Percentiles rank a stretch among this genome's conserved stretches.
phyloP scores from a whole-genome alignment of 1,139 yeast species.

The Tardiomyces depauwii region DNA sequence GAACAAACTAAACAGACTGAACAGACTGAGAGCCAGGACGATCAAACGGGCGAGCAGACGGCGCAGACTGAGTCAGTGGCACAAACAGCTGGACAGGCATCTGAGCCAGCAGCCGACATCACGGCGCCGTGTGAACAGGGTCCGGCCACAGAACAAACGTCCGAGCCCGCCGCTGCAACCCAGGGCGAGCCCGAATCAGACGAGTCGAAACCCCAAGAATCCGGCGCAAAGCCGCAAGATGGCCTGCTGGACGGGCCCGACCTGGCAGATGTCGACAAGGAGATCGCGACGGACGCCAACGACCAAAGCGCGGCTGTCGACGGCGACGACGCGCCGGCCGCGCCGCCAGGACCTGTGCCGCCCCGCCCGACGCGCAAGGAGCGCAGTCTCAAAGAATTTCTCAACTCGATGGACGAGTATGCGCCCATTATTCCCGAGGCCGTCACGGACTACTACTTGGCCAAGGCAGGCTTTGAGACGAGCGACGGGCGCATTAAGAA shows the following conservation, averaged over 20 bases:
- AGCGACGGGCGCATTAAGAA: slow-evolving; percentile 73
- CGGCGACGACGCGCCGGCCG: slow-evolving; percentile 4
- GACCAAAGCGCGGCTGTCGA: slow-evolving; percentile 6
- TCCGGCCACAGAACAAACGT: no score
- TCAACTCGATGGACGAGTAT: slow-evolving; percentile 83
- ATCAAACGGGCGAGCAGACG: no score
- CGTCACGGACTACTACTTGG: slow-evolving; percentile 88
- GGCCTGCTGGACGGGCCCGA: slow-evolving; percentile 1
- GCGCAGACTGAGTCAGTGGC: no score
- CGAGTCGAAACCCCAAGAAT: no score
- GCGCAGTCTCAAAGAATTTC: slow-evolving; percentile 73
- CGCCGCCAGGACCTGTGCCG: slow-evolving; percentile 4
- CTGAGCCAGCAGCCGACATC: no score
- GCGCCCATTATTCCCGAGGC: slow-evolving; percentile 97
- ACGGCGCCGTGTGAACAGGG: no score
- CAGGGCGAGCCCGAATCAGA: no score
- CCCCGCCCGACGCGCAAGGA: slow-evolving; percentile 33
- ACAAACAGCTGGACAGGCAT: no score
- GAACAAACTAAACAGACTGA: no score
- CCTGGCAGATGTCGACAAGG: slow-evolving; percentile 1
- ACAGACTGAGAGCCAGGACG: no score
- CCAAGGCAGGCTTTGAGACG: slow-evolving; percentile 81
- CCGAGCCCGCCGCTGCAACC: no score
- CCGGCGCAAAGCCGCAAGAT: not conserved
- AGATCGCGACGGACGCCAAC: not conserved